Evolutionary conservation across 2,329 filamentous ascomycete genomes (phyloP), one percentile per base, ranked within the genome.

Genomic region (Colletotrichum tropicale): DNA sequence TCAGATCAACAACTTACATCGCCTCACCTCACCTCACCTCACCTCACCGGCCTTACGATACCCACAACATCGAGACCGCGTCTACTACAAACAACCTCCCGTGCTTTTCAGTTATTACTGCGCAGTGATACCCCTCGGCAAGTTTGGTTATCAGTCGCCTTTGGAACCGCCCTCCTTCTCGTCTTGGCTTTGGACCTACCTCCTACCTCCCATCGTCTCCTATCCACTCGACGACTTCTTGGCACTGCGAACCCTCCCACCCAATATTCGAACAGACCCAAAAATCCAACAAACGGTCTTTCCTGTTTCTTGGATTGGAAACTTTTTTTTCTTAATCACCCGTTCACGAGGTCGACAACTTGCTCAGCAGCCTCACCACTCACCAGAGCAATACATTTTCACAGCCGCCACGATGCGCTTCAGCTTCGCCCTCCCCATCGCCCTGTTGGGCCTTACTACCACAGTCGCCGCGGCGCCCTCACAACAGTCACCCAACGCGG

Each of bases 401-500:
- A 56, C 67, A 64, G 7, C 55, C 18, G 65, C 34, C 28, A 55
- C n/a, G 3, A 76, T 76, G 74, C 70, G 74, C 48, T 69, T 76
- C 43, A 55, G 28, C 28, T 30, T 76, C n/a, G 26, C 36, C 18
- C 26, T 76, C 18, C 56, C 74, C 18, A 28, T 76, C 7, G 58
- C 65, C 48, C 64, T 76, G 10, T 18, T 76, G 21, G 74, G 70
- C 30, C 64, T 76, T 65, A 60, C 65, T 21, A 7, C 74, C 9
- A 66, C 65, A 65, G 65, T 74, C 18, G 21, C 48, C 24, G 70
- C 70, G 6, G 73, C 73, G 24, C 73, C 73, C 32, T 52, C 71
- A 43, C 71, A 71, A 34, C 71, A 71, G 10, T 12, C n/a, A 7
- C 55, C 73, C 34, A 69, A 55, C 15, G 43, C 38, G 16, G 38